Evolutionary conservation across 306 rosid genomes (phyloP).

Genomic region (Ammopiptanthus mongolicus): DNA sequence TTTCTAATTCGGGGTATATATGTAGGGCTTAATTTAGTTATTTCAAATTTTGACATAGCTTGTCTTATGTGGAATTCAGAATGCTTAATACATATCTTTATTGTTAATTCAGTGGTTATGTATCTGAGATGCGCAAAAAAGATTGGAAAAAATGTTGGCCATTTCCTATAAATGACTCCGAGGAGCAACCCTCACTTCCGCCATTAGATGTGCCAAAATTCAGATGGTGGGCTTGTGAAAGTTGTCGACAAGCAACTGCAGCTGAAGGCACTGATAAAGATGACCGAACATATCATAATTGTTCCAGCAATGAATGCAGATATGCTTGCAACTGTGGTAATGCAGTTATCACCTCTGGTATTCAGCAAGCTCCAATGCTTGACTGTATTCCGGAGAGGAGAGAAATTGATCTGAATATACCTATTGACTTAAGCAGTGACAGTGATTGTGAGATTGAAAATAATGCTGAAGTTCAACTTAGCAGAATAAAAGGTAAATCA

Average conservation of each 20-base stretch:
- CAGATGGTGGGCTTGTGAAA: conserved; percentile 48
- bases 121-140: conserved; percentile 47
- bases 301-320: conserved; percentile 1
- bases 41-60: not conserved
- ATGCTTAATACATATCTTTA: not conserved
- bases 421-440: conserved; percentile 7
- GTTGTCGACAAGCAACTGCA: conserved; percentile 33
- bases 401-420: conserved; percentile 14
- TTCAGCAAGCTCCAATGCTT: conserved; percentile 22
- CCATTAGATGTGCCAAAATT: conserved; percentile 45
- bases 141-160: conserved; percentile 59
- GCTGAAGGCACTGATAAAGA: conserved; percentile 16
- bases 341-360: conserved; percentile 18
- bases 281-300: not conserved
- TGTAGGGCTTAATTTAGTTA: not conserved
- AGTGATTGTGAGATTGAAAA: conserved; percentile 26
- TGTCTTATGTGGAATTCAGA: not conserved
- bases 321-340: conserved; percentile 4
- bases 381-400: conserved; percentile 5
- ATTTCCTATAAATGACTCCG: conserved; percentile 37
- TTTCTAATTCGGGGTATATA: not conserved
- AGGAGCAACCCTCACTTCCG: conserved; percentile 39
- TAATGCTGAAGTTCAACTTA: conserved; percentile 16
- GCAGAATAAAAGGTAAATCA: conserved; percentile 33
- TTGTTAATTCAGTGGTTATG: conserved; percentile 60